Evolutionary conservation across 768 basidiomycete genomes (phyloP), one percentile per base, ranked within the genome.

Genomic region (Hypholoma sublateritium): DNA sequence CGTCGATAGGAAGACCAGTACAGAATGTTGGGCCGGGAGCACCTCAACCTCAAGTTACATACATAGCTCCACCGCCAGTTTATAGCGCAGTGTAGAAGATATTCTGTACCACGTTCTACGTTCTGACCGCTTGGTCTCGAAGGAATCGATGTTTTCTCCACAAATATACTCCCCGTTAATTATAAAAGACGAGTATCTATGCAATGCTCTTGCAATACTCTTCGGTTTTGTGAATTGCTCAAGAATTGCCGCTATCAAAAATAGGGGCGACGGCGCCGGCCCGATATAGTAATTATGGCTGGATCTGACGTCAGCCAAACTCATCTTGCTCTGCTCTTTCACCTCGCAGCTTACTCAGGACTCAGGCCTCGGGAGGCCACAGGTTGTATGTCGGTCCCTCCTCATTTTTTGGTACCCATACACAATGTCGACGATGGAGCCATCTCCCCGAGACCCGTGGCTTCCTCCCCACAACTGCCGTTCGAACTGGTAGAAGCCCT

Each of bases 401-500:
- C 53, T 28, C 53, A 53, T 35, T 35, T 53, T 9, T 42, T 53
- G n/a, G 53, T 53, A 4, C 53, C 53, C 32, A 9, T 45, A 19
- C 32, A 45, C 43, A 4, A 32, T n/a, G 25, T 17, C 14, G n/a
- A 9, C 4, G 25, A 4, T 12, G 7, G 17, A 2, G 7, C 22
- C 2, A 35, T 12, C 1, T 13, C 17, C 17, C 34, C 6, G 21
- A 16, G 32, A 12, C 2, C 42, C 3, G 42, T 28, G 12, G 16
- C 17, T 5, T 19, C 43, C 34, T 43, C 42, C 5, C 13, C n/a
- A 9, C 42, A 53, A 12, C 76, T 88, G 1, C 85, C 87, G 2
- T 39, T 71, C 8, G 87, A 89, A 55, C 77, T 89, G 19, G 62
- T 85, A 12, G 74, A 84, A 34, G 60, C 76, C 36, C 70, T 89